Base-by-base conservation (phyloP, 345 rosid species). In the Populus tremula region DNA sequence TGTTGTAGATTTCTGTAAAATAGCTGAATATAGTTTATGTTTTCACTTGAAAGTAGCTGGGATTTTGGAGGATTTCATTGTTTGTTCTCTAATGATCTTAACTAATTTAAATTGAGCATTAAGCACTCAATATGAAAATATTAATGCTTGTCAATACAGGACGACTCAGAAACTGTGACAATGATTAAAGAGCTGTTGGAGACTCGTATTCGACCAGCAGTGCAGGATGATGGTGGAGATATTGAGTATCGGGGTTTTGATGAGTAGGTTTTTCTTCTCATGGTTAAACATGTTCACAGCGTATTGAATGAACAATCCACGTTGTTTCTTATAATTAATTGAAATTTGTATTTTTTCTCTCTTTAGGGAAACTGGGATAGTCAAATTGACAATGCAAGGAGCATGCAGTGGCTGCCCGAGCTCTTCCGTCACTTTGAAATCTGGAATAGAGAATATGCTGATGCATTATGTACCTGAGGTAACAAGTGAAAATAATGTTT, bases 361-460 rank as follows among this genome's bases (percentile, higher is more conserved):
- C 35, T 77, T 8, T 64, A 96, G 98, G 73, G 97, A 96, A 81
- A 93, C 94, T 43, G 97, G 98, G 73, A 77, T 90, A 67, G 98
- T 96, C 79, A 96, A 90, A 87, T 87, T 96, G 88, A 80, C 84
- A 79, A 93, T 96, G 99, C 98, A 96, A 87, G 97, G 98, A 82
- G 98, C 98, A 43, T 96, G 99, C 84, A 96, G 98, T 62, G 99
- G 99, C 77, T 96, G 99, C 84, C 99, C 98, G 25, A 96, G 98
- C 83, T 96, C 98, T 70, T 88, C 99, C 25, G 98, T 96, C 79
- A 96, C 99, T 69, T 80, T 96, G 87, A 96, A 96, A 88, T 96
- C 98, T 72, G 98, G 98, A 74, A 96, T 96, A 50, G 98, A 96
- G 73, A 96, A 93, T 86, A 96, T 96, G 99, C 84, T 96, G 76